Conservation (phyloP, 805 yeast genomes). For the Ogataea siamensis region DNA sequence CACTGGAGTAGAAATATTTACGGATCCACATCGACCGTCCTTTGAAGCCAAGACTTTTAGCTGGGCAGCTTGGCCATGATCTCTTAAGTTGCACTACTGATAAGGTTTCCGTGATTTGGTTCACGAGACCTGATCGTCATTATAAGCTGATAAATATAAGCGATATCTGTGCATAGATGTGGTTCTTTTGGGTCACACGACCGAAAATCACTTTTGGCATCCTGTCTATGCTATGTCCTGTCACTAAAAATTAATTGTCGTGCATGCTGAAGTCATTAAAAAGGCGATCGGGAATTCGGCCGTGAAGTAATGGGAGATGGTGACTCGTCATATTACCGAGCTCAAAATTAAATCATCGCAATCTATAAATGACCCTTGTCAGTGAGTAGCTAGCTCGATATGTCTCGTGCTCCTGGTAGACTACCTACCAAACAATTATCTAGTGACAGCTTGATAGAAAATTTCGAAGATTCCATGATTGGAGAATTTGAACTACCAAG, state of each 20-base stretch:
- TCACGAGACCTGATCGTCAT: too few relatives aligned
- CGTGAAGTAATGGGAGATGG: not conserved
- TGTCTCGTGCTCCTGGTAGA: conserved; percentile 2
- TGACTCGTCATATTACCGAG: conserved; percentile 7
- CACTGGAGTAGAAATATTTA: conserved; percentile 2
- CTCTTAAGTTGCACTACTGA: too few relatives aligned
- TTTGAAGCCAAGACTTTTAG: too few relatives aligned
- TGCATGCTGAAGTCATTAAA: not conserved
- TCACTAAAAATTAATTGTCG: not conserved
- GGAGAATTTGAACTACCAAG: conserved; percentile 19
- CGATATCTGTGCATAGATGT: not conserved
- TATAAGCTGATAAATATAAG: too few relatives aligned
- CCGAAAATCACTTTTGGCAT: not conserved
- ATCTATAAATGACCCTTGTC: conserved; percentile 1
- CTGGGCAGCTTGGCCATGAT: too few relatives aligned
- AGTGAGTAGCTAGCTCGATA: not conserved
- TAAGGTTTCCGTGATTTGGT: too few relatives aligned
- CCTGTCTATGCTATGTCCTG: not conserved
- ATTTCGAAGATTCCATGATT: conserved; percentile 15
- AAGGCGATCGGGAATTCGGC: not conserved
- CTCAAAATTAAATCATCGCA: conserved; percentile 2
- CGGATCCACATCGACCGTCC: not conserved
- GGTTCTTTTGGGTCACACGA: not conserved
- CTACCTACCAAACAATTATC: conserved; percentile 11
- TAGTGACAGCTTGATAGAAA: conserved; percentile 18